Conservation (phyloP, 2,329 filamentous ascomycete genomes). For the Chalara sp. region DNA sequence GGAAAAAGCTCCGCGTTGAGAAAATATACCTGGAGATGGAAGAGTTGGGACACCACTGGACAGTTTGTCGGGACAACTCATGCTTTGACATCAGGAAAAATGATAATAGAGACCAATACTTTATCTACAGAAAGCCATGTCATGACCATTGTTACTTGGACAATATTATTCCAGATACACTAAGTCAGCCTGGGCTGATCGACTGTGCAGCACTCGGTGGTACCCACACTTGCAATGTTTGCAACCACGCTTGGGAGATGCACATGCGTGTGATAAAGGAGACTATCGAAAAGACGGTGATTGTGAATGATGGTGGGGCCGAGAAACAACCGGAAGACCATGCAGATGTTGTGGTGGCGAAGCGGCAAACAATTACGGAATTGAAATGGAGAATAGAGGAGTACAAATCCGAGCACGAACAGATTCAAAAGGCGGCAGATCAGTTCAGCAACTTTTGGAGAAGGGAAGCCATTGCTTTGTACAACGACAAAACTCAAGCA, state of each 20-base stretch:
- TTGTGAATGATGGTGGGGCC: conserved; percentile 21
- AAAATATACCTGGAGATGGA: too few species aligned
- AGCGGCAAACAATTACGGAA: conserved; percentile 20
- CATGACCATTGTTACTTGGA: too few species aligned
- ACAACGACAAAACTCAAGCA: conserved; percentile 34
- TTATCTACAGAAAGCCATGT: too few species aligned
- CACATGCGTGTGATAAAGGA: conserved; percentile 32
- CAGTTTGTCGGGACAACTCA: conserved; percentile 22
- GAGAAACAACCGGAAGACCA: conserved; percentile 19
- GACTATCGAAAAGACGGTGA: conserved; percentile 17
- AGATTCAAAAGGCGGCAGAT: conserved; percentile 29
- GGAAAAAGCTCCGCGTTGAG: not conserved
- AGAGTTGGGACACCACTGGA: conserved; percentile 20
- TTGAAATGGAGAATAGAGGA: conserved; percentile 22
- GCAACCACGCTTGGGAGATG: conserved; percentile 29
- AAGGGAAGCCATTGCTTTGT: conserved; percentile 30
- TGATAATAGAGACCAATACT: not conserved
- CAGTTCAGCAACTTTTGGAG: conserved; percentile 34
- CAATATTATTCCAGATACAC: conserved; percentile 18
- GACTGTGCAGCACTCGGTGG: conserved; percentile 23
- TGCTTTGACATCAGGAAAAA: conserved; percentile 21
- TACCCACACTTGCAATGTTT: conserved; percentile 18
- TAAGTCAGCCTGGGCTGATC: conserved; percentile 22
- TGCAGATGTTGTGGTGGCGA: conserved; percentile 18
- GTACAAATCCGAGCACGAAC: conserved; percentile 25